phyloP scores from a whole-genome alignment of 257 asterid genomes.

The Nyctanthes arbortristis region DNA sequence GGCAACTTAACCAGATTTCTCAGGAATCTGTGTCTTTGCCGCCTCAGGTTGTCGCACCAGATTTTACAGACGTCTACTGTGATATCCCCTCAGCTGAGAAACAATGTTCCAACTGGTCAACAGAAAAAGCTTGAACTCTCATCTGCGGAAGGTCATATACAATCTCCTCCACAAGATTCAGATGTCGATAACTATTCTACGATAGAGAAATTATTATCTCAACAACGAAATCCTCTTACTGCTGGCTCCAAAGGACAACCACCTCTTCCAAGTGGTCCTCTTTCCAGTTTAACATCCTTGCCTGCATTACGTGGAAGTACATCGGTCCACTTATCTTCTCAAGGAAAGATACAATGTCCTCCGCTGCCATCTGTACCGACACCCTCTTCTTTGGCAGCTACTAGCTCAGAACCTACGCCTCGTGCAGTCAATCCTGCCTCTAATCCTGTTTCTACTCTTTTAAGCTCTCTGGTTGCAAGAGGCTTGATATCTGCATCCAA shows the following conservation, averaged over 20 bases:
- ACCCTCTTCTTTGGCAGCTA: slow-evolving; percentile 33
- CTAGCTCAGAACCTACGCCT: slow-evolving; percentile 35
- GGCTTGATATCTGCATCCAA: slow-evolving; percentile 72
- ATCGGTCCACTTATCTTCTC: slow-evolving; percentile 27
- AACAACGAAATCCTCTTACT: slow-evolving; percentile 40
- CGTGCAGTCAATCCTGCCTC: slow-evolving; percentile 41
- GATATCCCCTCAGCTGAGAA: slow-evolving; percentile 39
- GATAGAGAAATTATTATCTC: slow-evolving; percentile 41
- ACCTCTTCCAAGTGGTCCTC: slow-evolving; percentile 31
- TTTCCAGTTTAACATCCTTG: slow-evolving; percentile 18
- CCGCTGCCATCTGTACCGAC: slow-evolving; percentile 29
- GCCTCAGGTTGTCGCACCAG: slow-evolving; percentile 35
- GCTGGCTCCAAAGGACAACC: slow-evolving; percentile 54
- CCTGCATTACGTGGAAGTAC: slow-evolving; percentile 26
- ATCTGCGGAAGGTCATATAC: slow-evolving; percentile 19
- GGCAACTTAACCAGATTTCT: slow-evolving; percentile 29
- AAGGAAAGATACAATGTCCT: slow-evolving; percentile 38
- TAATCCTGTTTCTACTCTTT: slow-evolving; percentile 70
- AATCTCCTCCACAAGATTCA: slow-evolving; percentile 30
- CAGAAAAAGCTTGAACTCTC: slow-evolving; percentile 38
- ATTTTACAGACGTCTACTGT: slow-evolving; percentile 34
- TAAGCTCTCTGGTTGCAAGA: slow-evolving; percentile 74
- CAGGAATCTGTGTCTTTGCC: slow-evolving; percentile 40
- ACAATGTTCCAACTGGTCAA: slow-evolving; percentile 31
- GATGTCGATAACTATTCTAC: slow-evolving; percentile 40